phyloP scores from a whole-genome alignment of 148 eudicot genomes.

The Dysphania ambrosioides region DNA sequence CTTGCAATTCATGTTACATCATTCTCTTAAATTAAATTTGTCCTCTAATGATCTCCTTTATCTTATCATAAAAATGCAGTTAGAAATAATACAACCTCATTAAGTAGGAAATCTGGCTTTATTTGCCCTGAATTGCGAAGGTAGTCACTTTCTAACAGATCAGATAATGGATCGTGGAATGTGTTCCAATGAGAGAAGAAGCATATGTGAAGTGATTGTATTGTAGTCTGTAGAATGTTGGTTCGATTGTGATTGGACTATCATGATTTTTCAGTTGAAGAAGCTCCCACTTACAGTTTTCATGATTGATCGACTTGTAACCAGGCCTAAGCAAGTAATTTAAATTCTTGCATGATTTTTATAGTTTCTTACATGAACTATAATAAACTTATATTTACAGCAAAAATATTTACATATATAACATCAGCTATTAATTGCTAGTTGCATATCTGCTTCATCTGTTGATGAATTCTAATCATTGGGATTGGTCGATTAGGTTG shows the following conservation, averaged over 20 bases:
- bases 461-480: too few relatives aligned
- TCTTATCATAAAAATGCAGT: neutral
- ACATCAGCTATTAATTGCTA: too few relatives aligned
- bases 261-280: neutral
- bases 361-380: too few relatives aligned
- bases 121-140: slow-evolving; percentile 12
- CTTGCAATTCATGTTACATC: neutral
- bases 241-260: neutral
- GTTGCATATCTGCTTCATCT: too few relatives aligned
- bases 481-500: too few relatives aligned
- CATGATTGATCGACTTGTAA: neutral
- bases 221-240: neutral
- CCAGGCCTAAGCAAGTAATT: neutral
- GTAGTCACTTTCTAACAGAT: slow-evolving; percentile 4
- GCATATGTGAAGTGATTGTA: neutral
- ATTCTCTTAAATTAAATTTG: neutral
- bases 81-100: neutral
- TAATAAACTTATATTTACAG: too few relatives aligned
- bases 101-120: neutral
- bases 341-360: too few relatives aligned
- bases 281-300: too few relatives aligned
- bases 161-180: neutral
- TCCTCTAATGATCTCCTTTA: neutral
- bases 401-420: too few relatives aligned
- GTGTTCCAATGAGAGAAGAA: neutral